Base-by-base conservation (phyloP, 1,284 basidiomycete species). In the Uromyces viciae-fabae region DNA sequence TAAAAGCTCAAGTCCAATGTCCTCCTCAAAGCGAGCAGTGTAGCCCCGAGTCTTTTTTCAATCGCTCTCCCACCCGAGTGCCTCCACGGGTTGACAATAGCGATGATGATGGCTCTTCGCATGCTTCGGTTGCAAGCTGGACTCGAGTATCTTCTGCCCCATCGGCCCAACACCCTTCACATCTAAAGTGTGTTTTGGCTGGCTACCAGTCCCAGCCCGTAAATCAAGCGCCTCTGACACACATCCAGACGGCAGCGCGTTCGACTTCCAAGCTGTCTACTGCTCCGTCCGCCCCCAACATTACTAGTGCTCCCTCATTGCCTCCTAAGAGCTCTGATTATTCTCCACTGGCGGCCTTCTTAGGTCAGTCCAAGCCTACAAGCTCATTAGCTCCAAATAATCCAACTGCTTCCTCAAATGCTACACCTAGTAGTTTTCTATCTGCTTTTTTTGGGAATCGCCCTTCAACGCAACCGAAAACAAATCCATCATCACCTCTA, bases 261-360 rank as follows among this genome's bases (percentile, higher is more conserved):
- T 66, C 38, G 38, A 25, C 28, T 33, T 31, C 62, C 11, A 19
- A 7, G 8, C 40, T 42, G 19, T 7, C 68, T 22, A 9, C 46
- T 15, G 28, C 14, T 49, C 68, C 40, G 31, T 19, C 40, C n/a
- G 11, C 46, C 43, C 36, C 56, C 14, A 40, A 38, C 31, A 56
- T 22, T 14, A 28, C 58, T 40, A 40, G n/a, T 42, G 17, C 38
- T 49, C 22, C 73, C 31, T 19, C 73, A 22, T 1, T 28, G 17
- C 54, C 40, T 25, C 52, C 25, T 56, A 42, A 56, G 38, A 79
- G 31, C 36, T 54, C 68, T 9, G 43, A 66, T 72, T 79, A 79
- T 49, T 79, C 77, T 22, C 77, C 77, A 17, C 52, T 79, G 28
- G 77, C 77, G 25, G 77, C 77, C 38, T 79, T 79, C 68, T 64